A percentile compares a stretch with the other conserved stretches of the same genome.
phyloP scores from a whole-genome alignment of 202 grass and related monocot genomes.

The Bolboschoenoplectus hybrid region DNA sequence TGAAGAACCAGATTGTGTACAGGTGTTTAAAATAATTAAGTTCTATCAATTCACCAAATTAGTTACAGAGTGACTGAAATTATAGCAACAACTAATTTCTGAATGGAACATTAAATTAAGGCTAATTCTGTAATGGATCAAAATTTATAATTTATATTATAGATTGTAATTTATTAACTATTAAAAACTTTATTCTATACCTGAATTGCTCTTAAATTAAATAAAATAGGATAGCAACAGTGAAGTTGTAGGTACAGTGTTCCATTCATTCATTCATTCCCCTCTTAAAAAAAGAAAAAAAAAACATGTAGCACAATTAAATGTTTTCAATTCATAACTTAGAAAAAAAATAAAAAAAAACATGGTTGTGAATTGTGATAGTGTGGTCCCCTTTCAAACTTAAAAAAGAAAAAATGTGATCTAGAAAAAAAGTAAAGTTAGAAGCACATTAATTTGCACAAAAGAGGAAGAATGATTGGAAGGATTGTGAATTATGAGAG shows the following conservation, averaged over 20 bases:
- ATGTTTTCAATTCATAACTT: not conserved
- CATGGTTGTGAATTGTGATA: not conserved
- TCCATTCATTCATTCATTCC: not conserved
- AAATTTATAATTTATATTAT: too few species aligned
- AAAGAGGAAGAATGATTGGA: conserved; percentile 33
- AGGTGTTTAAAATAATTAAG: not conserved
- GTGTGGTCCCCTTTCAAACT: conserved; percentile 6
- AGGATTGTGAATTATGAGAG: conserved; percentile 35
- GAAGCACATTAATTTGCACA: conserved; percentile 25
- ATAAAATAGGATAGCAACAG: too few species aligned
- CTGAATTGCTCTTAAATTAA: too few species aligned
- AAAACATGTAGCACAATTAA: conserved; percentile 1
- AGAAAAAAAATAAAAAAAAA: not conserved
- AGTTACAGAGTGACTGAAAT: not conserved
- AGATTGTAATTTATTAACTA: too few species aligned
- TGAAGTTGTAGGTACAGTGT: not conserved
- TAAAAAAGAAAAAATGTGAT: conserved; percentile 10
- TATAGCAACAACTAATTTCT: not conserved
- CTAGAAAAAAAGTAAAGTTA: not conserved
- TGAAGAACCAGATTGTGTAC: not conserved
- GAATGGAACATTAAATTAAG: not conserved
- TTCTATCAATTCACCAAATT: not conserved
- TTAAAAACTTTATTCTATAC: too few species aligned
- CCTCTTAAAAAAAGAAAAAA: not conserved
- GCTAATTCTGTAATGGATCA: too few species aligned